A percentile compares a stretch with the other conserved stretches of the same genome.
These are phyloP conservation scores for Prunus salicina DNA, from an alignment of 306 rosid genomes.

Conservation along the genomic window DNA sequence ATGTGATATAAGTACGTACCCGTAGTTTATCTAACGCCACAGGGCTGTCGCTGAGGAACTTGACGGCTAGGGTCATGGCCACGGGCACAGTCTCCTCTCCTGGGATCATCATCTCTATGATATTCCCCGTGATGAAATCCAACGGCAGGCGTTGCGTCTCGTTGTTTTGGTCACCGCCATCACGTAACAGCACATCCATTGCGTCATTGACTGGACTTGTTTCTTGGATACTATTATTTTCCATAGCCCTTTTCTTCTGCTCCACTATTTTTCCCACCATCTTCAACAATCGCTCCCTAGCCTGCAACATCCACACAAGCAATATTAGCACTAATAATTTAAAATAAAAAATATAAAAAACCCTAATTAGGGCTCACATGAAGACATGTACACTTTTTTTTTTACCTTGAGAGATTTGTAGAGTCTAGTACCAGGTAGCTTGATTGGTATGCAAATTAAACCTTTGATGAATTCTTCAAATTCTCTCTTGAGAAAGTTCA, in stretches of 20 bases:
- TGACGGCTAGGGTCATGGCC: constrained; percentile 74
- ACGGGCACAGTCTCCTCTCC: constrained; percentile 92
- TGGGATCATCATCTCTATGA: constrained; percentile 82
- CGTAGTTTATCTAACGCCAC: constrained; percentile 44
- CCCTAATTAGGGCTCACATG: too few species aligned
- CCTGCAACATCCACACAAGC: constrained; percentile 36
- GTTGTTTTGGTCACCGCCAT: constrained; percentile 30
- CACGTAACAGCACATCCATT: constrained; percentile 66
- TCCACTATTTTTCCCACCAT: constrained; percentile 54
- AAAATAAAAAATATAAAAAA: too few species aligned
- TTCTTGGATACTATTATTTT: not conserved
- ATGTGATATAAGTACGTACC: constrained; percentile 38
- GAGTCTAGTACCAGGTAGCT: constrained; percentile 77
- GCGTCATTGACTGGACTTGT: constrained; percentile 44
- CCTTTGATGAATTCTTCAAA: constrained; percentile 83
- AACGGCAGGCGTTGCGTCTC: constrained; percentile 30
- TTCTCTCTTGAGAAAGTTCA: constrained; percentile 61
- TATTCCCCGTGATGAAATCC: constrained; percentile 66
- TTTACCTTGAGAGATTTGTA: constrained; percentile 83
- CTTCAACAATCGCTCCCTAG: constrained; percentile 73
- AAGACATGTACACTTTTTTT: not conserved
- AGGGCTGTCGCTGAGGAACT: constrained; percentile 59
- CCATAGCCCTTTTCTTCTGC: constrained; percentile 33
- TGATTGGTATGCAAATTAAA: constrained; percentile 78
- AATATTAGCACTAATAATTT: not conserved